Evolutionary conservation across 805 yeast species (phyloP).

Genomic region (Suhomyces pyralidae): DNA sequence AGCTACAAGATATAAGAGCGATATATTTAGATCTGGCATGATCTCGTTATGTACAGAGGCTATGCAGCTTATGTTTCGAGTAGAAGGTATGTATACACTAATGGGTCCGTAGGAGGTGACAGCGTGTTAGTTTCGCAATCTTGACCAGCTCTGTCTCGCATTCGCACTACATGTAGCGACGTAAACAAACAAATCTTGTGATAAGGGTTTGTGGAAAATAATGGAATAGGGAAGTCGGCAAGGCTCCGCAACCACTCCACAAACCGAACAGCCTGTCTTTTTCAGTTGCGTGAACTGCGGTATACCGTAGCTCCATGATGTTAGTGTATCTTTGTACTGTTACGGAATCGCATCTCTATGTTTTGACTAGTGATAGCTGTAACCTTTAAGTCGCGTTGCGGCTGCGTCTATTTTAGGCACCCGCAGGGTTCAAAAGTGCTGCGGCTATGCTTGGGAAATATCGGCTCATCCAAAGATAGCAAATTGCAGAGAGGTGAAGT

Average conservation of each 20-base stretch:
- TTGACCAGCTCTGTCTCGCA: neutral
- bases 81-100: neutral
- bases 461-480: neutral
- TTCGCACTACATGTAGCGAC: neutral
- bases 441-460: neutral
- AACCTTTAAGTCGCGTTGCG: neutral
- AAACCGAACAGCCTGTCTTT: neutral
- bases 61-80: neutral
- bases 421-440: neutral
- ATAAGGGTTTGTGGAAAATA: neutral
- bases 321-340: too few relatives aligned
- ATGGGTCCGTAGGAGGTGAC: neutral
- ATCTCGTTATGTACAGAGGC: neutral
- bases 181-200: neutral
- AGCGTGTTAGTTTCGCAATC: neutral
- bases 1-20: neutral
- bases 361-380: neutral
- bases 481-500: neutral
- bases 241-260: neutral
- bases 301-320: neutral
- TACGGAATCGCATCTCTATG: neutral
- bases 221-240: neutral
- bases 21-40: neutral
- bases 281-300: neutral
- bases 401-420: neutral